Conservation (phyloP, 2,329 filamentous ascomycete species). For the Curvularia hawaiiensis region DNA sequence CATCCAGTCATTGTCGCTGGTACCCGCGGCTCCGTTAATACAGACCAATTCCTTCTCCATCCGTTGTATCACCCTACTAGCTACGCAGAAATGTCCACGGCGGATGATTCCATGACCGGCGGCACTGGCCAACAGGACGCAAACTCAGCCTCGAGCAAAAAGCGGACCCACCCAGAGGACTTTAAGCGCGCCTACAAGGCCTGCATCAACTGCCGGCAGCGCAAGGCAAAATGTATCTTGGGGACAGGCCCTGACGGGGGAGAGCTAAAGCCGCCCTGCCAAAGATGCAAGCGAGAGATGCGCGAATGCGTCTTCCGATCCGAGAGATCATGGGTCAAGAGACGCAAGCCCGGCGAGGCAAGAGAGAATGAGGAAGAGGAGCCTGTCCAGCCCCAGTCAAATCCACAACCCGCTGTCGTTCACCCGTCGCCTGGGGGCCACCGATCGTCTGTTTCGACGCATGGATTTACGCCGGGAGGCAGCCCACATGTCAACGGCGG, state of each 20-base stretch:
- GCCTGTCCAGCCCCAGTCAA: conserved; percentile 16
- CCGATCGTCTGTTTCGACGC: conserved; percentile 32
- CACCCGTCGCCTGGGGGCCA: conserved; percentile 28
- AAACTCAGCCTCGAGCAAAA: conserved; percentile 30
- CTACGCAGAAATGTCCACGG: conserved; percentile 19
- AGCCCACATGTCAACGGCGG: conserved; percentile 34
- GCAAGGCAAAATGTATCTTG: conserved; percentile 59
- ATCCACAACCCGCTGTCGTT: conserved; percentile 10
- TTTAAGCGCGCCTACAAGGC: conserved; percentile 62
- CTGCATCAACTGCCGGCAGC: conserved; percentile 58
- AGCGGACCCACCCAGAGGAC: conserved; percentile 47
- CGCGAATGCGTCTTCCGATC: conserved; percentile 55
- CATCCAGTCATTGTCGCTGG: conserved; percentile 29
- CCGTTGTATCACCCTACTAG: conserved; percentile 30
- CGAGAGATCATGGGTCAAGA: conserved; percentile 47
- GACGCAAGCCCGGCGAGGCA: conserved; percentile 41
- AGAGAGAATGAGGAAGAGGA: conserved; percentile 31
- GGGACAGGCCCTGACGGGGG: conserved; percentile 49
- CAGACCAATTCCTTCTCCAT: conserved; percentile 35
- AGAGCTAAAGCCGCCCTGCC: conserved; percentile 53
- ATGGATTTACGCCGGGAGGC: conserved; percentile 31
- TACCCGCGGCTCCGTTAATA: conserved; percentile 26
- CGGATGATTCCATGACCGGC: conserved; percentile 21
- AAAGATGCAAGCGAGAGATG: conserved; percentile 57
- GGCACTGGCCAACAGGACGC: conserved; percentile 25